Evolutionary conservation across 2,329 filamentous ascomycete species (phyloP).

Genomic region (Ascochyta pisi): DNA sequence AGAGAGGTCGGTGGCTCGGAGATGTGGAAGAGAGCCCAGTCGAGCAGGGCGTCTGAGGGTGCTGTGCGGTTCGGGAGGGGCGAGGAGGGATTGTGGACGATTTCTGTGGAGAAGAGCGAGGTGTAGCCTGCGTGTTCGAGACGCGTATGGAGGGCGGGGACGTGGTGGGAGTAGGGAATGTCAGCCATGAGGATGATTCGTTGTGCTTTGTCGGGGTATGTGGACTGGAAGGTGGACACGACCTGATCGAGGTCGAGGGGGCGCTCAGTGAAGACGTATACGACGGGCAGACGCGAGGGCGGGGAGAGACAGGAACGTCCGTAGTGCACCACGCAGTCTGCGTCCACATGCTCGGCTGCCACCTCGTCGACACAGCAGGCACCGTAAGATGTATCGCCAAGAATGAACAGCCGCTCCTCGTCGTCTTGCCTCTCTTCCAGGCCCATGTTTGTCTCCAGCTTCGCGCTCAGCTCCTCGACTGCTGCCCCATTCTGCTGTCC

Average conservation of each 20-base stretch:
- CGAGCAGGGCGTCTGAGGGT: constrained; percentile 61
- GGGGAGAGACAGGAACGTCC: constrained; percentile 91
- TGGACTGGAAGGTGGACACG: constrained; percentile 67
- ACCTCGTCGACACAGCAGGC: constrained; percentile 97
- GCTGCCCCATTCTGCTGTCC: constrained; percentile 1
- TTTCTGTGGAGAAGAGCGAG: constrained; percentile 70
- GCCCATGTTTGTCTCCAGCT: constrained; percentile 23
- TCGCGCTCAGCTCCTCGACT: constrained; percentile 26
- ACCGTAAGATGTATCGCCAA: constrained; percentile 96
- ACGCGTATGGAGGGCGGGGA: constrained; percentile 62
- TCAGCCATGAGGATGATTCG: constrained; percentile 87
- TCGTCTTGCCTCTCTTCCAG: constrained; percentile 23
- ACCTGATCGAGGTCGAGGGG: constrained; percentile 68
- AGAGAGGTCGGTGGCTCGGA: constrained; percentile 80
- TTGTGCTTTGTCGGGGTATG: constrained; percentile 68
- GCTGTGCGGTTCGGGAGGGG: constrained; percentile 83
- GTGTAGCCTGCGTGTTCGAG: constrained; percentile 72
- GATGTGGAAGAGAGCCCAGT: constrained; percentile 84
- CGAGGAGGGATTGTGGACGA: constrained; percentile 80
- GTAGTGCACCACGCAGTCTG: constrained; percentile 93
- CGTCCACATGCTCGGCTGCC: constrained; percentile 89
- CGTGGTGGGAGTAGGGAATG: constrained; percentile 81
- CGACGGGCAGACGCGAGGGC: constrained; percentile 82
- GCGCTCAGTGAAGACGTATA: constrained; percentile 87
- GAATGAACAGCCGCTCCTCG: constrained; percentile 72